Percentiles rank a stretch among this genome's conserved stretches.
These are phyloP conservation scores for Phytopythium mirpurense DNA, from an alignment of 352 stramenopile genomes.

Conservation along the genomic window DNA sequence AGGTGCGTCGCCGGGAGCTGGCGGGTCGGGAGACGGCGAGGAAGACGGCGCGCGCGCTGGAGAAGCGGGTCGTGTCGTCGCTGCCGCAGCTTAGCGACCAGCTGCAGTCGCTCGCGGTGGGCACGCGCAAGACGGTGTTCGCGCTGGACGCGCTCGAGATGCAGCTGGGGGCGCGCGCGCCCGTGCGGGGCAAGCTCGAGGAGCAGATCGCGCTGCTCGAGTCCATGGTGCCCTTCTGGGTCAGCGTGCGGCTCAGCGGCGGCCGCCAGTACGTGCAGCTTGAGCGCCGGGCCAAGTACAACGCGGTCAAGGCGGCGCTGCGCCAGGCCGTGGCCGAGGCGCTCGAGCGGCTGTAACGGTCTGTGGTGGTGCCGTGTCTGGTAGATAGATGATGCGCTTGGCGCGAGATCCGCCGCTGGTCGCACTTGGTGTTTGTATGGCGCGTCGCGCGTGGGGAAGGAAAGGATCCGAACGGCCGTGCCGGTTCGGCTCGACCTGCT, in stretches of 20 bases:
- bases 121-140: constrained; percentile 62
- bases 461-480: background rate
- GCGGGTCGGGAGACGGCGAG: constrained; percentile 28
- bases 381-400: too few relatives aligned
- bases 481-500: too few relatives aligned
- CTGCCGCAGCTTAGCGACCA: constrained; percentile 73
- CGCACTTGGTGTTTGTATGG: constrained; percentile 3
- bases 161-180: constrained; percentile 34
- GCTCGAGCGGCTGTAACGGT: constrained; percentile 1
- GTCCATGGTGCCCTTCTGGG: constrained; percentile 65
- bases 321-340: constrained; percentile 34
- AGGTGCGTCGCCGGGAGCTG: constrained; percentile 58
- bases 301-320: constrained; percentile 52
- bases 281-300: constrained; percentile 56
- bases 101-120: constrained; percentile 63
- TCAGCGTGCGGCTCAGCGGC: constrained; percentile 56
- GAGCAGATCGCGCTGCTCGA: constrained; percentile 71
- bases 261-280: constrained; percentile 69
- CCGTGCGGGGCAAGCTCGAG: constrained; percentile 50
- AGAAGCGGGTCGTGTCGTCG: constrained; percentile 44
- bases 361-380: too few relatives aligned
- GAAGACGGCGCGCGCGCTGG: constrained; percentile 36
- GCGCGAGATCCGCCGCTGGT: background rate
- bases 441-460: background rate
- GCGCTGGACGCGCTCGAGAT: constrained; percentile 33